Base-by-base conservation (phyloP, 2,329 filamentous ascomycete species). In the Aspergillus fijiensis region DNA sequence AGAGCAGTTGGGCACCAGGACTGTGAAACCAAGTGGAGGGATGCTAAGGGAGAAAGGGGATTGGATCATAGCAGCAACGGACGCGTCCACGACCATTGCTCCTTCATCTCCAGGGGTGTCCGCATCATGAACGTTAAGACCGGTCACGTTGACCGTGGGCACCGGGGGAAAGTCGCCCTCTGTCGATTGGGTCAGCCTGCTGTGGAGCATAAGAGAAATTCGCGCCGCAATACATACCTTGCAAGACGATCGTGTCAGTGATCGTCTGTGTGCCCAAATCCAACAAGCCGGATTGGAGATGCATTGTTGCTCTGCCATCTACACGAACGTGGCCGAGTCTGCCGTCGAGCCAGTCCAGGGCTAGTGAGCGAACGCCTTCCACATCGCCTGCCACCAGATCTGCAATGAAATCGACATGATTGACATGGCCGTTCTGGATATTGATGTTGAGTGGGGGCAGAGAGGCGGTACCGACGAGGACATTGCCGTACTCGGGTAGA, bases 301-400 rank as follows among this genome's bases (percentile, higher is more conserved):
- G 82, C 42, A 98, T 81, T 45, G 88, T 80, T 27, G 91, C 88
- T 69, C 88, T 89, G 49, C 89, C 94, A 57, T 87, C 82, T 14
- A 98, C 80, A 62, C 84, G 86, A 59, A 99, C 78, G 59, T 84
- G 81, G 11, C 87, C 84, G 60, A 98, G 80, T 57, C 86, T 88
- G 45, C 93, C 92, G 57, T 90, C 87, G 61, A 99, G 79, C 88
- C 92, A 98, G 74, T 96, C 90, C 73, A 95, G 92, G 51, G 91
- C 92, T 63, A 98, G 84, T 60, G 84, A 84, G 61, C 91, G 88
- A 67, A 97, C 87, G 5, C 88, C 89, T 57, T 92, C 87, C 14
- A 91, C 80, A 69, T 92, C 86, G 31, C 92, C 93, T 27, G 92
- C 89, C 42, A 84, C 80, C 45, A 98, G 77, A 62, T 95, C 87